Base-by-base conservation (phyloP, 495 filamentous ascomycete genomes). In the Massariosphaeria phaeospora region DNA sequence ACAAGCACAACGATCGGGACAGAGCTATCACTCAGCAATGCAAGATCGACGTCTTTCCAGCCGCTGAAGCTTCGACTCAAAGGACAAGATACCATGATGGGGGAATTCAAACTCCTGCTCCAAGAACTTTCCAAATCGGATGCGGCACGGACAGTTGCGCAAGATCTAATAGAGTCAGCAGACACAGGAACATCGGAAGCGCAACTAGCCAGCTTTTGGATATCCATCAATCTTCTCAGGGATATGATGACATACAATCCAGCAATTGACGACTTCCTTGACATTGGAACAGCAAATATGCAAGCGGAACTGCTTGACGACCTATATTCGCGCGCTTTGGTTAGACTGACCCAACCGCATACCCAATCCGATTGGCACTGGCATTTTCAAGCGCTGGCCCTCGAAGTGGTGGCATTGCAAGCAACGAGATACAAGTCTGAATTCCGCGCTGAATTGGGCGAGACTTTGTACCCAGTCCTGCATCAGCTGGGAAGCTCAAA, bases 391-490 rank as follows among this genome's bases (percentile, higher is more conserved):
- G 62, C 72, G 13, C 54, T 72, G 7, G 63, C 70, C 27, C 53
- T 71, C 18, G 69, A 74, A 33, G 57, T 61, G 18, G 52, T 69
- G 15, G 61, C 71, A 12, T 53, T 71, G 15, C 74, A 74, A 64
- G 72, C 70, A 17, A 66, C 61, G 15, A 66, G 69, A 26, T 67
- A 70, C 52, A 67, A 67, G 25, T 44, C 55, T 43, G 80, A 79
- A 6, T 99, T 96, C 67, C 81, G 87, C 13, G 76, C 80, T 2
- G 91, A 97, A 64, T 76, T 99, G 9, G 86, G 96, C 51, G 93
- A 99, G 56, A 84, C 89, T 1, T 75, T 99, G 7, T 97, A 96
- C 66, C 91, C 93, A 1, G 77, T 95, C 17, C 74, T 94, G 0
- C 87, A 95, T 42, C 79, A 89, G 29, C 75, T 97, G n/a, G 89